Base-by-base conservation (phyloP, 2,329 filamentous ascomycete genomes). In the Penicillium sp. region DNA sequence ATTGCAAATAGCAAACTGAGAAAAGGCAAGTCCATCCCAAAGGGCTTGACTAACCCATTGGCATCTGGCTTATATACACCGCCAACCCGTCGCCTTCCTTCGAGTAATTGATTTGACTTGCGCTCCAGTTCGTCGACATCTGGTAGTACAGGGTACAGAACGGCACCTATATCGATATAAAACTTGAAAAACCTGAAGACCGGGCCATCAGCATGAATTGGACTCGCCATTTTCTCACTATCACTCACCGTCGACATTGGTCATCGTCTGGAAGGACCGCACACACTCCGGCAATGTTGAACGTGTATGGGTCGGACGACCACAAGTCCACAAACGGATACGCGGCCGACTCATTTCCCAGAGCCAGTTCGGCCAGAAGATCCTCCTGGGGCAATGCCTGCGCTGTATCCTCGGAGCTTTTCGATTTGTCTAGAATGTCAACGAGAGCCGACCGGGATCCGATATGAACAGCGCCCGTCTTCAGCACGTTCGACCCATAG, bases 241-340 rank as follows among this genome's bases (percentile, higher is more conserved):
- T 11, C 13, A 47, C 59, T 51, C 37, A 63, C 57, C 48, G 53
- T 28, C 48, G 38, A 43, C 77, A 77, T 54, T 79, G 71, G 8
- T 65, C 65, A 50, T 81, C 78, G 41, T 70, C 73, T 0, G 78
- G 78, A 17, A 81, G 58, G 5, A 77, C 74, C 47, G 72, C 75
- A 27, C 75, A 75, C 4, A 81, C 67, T 38, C 78, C 76, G 23
- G 69, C 70, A 7, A 77, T 74, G 51, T 77, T 73, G 37, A 73
- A 68, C 16, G 76, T 69, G 4, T 70, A 77, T 3, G 74, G 76
- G 48, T 80, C 76, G 2, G 76, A 77, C n/a, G 78, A 78, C 77
- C 77, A 81, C 7, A 81, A 65, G 52, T 80, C 78, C 14, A 80
- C 76, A 47, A 81, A 81, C 2, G 78, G 78, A 49, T 80, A 81